A percentile compares a stretch with the other conserved stretches of the same genome.
phyloP scores from a whole-genome alignment of 2,329 filamentous ascomycete species.

The Xylaria sp. region DNA sequence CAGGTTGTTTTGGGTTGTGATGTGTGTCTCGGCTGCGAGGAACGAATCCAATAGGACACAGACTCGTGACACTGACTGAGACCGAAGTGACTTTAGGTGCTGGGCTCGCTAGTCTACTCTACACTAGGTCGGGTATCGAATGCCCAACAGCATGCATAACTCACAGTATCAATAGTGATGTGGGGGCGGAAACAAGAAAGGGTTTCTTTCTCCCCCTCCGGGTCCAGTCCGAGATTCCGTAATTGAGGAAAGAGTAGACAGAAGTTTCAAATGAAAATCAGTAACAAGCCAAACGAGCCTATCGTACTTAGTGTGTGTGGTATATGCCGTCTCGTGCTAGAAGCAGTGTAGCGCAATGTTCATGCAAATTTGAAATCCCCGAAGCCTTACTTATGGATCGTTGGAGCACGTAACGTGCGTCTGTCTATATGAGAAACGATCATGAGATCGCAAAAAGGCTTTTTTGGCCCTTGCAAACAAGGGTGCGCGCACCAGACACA shows the following conservation, averaged over 20 bases:
- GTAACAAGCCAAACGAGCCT: background rate
- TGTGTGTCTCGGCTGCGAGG: background rate
- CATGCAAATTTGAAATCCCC: constrained; percentile 10
- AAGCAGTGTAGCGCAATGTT: background rate
- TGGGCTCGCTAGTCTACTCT: background rate
- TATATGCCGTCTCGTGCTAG: background rate
- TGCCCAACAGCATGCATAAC: background rate
- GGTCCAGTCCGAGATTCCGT: constrained; percentile 27
- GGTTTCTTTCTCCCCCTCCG: constrained; percentile 16
- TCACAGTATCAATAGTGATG: constrained; percentile 24
- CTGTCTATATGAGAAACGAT: background rate
- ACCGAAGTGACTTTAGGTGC: background rate
- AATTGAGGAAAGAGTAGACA: constrained; percentile 12
- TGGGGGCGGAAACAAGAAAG: constrained; percentile 5
- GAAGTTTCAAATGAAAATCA: constrained; percentile 14
- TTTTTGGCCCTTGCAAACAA: constrained; percentile 7
- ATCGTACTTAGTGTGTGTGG: background rate
- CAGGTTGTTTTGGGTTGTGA: background rate
- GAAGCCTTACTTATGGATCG: background rate
- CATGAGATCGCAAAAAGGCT: constrained; percentile 25
- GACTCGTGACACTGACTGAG: constrained; percentile 9
- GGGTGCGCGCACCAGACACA: constrained; percentile 16
- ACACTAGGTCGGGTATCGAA: constrained; percentile 5
- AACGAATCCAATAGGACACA: constrained; percentile 5
- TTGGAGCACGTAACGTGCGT: background rate